phyloP scores from a whole-genome alignment of 768 basidiomycete genomes.

The Asterophora parasitica region DNA sequence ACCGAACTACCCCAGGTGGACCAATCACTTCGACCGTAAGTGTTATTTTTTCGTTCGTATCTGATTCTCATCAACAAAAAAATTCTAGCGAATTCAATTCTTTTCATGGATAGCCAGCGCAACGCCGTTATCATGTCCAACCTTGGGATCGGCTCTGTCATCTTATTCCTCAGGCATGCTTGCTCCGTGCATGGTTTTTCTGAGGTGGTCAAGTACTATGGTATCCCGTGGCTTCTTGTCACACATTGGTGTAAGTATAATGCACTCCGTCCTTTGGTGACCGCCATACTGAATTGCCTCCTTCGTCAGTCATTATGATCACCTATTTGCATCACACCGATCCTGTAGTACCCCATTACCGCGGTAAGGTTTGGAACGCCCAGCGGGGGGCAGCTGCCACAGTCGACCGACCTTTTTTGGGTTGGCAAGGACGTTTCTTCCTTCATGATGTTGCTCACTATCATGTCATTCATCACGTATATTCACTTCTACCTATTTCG shows the following conservation, averaged over 20 bases:
- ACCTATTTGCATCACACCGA: conserved; percentile 68
- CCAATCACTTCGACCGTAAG: conserved; percentile 65
- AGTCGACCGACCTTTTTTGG: conserved; percentile 52
- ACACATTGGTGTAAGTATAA: conserved; percentile 47
- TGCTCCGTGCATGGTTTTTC: conserved; percentile 32
- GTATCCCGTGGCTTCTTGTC: conserved; percentile 51
- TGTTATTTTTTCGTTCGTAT: background rate
- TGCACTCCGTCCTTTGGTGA: background rate
- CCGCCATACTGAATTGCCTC: too few species aligned
- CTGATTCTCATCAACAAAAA: too few species aligned
- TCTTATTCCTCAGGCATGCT: conserved; percentile 33
- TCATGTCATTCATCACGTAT: conserved; percentile 58
- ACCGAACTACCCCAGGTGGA: conserved; percentile 53
- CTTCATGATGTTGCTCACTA: conserved; percentile 59
- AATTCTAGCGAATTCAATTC: conserved; percentile 44
- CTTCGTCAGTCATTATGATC: conserved; percentile 41
- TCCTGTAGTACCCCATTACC: conserved; percentile 52
- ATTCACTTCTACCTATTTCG: conserved; percentile 9
- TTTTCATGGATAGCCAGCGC: conserved; percentile 51
- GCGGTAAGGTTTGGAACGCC: conserved; percentile 52
- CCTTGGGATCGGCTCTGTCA: conserved; percentile 48
- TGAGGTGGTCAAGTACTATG: conserved; percentile 44
- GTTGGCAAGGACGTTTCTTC: conserved; percentile 64
- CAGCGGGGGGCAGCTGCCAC: conserved; percentile 60
- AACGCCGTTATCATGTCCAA: conserved; percentile 53